A percentile compares a stretch with the other conserved stretches of the same genome.
phyloP scores from a whole-genome alignment of 768 basidiomycete genomes.

The Tricholoma terreum region DNA sequence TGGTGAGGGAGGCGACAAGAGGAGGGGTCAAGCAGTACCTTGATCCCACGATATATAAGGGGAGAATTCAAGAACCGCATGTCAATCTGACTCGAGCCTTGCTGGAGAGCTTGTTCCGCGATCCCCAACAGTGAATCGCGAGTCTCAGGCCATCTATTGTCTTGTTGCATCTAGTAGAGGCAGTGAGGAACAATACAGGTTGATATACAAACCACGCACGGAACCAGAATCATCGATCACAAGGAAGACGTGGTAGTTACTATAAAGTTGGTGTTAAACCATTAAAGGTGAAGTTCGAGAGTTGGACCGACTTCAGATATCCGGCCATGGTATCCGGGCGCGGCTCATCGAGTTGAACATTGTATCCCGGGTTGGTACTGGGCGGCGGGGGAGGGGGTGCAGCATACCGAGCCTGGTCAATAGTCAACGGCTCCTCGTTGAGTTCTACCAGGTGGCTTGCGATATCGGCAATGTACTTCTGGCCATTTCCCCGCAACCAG shows the following conservation, averaged over 20 bases:
- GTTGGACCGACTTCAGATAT: background rate
- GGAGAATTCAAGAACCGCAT: slow-evolving; percentile 26
- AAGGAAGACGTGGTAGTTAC: slow-evolving; percentile 26
- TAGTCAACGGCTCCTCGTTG: slow-evolving; percentile 3
- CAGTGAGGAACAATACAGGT: background rate
- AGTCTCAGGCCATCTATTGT: slow-evolving; percentile 23
- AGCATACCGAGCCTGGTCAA: slow-evolving; percentile 8
- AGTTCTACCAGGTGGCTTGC: slow-evolving; percentile 11
- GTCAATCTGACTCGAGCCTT: slow-evolving; percentile 22
- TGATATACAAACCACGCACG: slow-evolving; percentile 11
- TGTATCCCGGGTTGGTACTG: slow-evolving; percentile 20
- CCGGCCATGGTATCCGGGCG: slow-evolving; percentile 18
- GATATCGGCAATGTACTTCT: slow-evolving; percentile 1
- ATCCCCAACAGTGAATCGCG: slow-evolving; percentile 26
- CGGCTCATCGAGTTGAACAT: slow-evolving; percentile 23
- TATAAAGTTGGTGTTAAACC: slow-evolving; percentile 5
- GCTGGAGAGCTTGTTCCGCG: slow-evolving; percentile 25
- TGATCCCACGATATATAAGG: slow-evolving; percentile 5
- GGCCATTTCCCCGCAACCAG: slow-evolving; percentile 11
- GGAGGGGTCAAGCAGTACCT: slow-evolving; percentile 2
- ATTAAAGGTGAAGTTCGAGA: background rate
- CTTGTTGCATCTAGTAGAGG: slow-evolving; percentile 15
- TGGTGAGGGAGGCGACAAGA: background rate
- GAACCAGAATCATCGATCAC: slow-evolving; percentile 31
- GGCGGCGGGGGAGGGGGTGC: slow-evolving; percentile 19